These are phyloP conservation scores for Pseudocercospora fuligena DNA, from an alignment of 2,329 filamentous ascomycete species.

Conservation along the genomic window DNA sequence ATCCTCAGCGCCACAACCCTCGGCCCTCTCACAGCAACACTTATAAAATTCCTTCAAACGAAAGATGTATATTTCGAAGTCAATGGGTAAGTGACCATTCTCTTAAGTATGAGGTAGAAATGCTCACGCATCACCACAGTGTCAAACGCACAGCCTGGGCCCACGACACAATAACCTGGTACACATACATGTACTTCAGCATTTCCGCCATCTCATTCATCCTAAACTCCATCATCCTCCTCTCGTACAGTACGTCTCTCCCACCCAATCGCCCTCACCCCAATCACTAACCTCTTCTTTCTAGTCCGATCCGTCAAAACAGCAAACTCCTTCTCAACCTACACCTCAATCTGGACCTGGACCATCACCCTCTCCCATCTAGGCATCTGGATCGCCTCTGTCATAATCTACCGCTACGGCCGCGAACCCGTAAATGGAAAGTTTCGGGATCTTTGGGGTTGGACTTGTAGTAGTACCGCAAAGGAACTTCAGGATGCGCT, in stretches of 20 bases:
- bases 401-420: slow-evolving; percentile 43
- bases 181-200: slow-evolving; percentile 48
- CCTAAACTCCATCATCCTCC: slow-evolving; percentile 43
- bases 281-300: too few species aligned
- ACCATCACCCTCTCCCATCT: slow-evolving; percentile 41
- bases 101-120: too few species aligned
- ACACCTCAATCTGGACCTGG: slow-evolving; percentile 40
- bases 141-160: slow-evolving; percentile 46
- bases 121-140: not conserved
- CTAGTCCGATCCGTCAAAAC: slow-evolving; percentile 32
- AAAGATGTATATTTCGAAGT: slow-evolving; percentile 35
- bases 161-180: slow-evolving; percentile 44
- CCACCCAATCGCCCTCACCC: too few species aligned
- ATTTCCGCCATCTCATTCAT: slow-evolving; percentile 40
- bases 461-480: slow-evolving; percentile 45
- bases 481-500: slow-evolving; percentile 46
- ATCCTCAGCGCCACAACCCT: slow-evolving; percentile 44
- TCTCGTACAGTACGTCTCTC: slow-evolving; percentile 36
- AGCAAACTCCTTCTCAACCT: slow-evolving; percentile 42
- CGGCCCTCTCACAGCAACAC: slow-evolving; percentile 43
- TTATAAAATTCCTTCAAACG: slow-evolving; percentile 46
- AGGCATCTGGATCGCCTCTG: slow-evolving; percentile 43
- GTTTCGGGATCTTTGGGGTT: slow-evolving; percentile 49
- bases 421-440: slow-evolving; percentile 43
- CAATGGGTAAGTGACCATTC: slow-evolving; percentile 18